Base-by-base conservation (phyloP, 257 asterid genomes). In the Solanum piurae region DNA sequence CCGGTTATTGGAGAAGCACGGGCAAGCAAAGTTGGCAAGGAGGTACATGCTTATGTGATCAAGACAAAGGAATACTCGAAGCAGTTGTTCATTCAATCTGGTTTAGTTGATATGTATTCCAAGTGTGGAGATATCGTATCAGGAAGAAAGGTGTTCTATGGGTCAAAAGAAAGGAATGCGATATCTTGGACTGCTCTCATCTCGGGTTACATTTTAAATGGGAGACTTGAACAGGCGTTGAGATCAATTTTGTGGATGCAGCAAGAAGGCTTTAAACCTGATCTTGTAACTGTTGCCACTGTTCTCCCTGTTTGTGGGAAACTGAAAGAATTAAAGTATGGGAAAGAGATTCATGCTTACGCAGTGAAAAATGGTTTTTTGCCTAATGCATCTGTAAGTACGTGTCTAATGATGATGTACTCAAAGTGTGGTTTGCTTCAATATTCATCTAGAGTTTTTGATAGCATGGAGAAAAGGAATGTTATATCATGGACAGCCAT, bases 331-430 rank as follows among this genome's bases (percentile, higher is more conserved):
- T 62, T 94, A 91, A 92, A 89, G 87, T 92, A 89, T 83, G 99
- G 99, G 83, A 97, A 94, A 71, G 99, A 95, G 89, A 89, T 95
- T 87, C 99, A 97, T 73, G 90, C 94, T 85, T 97, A 86, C 40
- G 94, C 95, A 9, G 75, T 97, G 40, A 97, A 94, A 90, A 94
- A 93, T 52, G 93, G 91, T 12, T 90, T 93, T 88, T 62, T 88
- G 13, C 93, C 93, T 9, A 88, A 90, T 40, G 91, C 92, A 37
- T 93, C 99, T 9, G 87, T 97, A 31, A 88, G 95, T 21, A 93
- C 99, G 37, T 95, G 98, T 44, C 92, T 95, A 66, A 95, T 97
- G 99, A 94, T 95, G 94, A 96, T 96, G 98, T 96, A 97, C 90
- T 91, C 98, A 12, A 96, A 91, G 89, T 93, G 98, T 84, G 92